Evolutionary conservation across 768 basidiomycete genomes (phyloP).

Genomic region (Tylopilus cervinicoccineus): DNA sequence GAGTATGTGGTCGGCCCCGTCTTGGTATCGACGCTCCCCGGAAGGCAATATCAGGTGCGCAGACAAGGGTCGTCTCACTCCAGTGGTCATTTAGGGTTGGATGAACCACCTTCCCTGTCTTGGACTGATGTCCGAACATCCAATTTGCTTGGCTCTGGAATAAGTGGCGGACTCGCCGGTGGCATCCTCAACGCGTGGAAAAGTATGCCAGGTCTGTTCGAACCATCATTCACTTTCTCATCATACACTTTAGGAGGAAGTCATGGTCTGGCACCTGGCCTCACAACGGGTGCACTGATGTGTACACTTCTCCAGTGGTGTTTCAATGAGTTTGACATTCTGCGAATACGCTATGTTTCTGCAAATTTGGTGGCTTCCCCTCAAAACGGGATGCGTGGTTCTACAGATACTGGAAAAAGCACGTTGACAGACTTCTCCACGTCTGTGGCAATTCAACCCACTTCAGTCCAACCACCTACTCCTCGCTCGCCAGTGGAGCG

Average conservation of each 20-base stretch:
- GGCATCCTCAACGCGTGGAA: conserved; percentile 54
- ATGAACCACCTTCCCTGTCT: conserved; percentile 24
- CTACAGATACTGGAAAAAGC: neutral
- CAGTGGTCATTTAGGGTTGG: conserved; percentile 14
- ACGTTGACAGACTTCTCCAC: neutral
- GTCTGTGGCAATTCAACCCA: conserved; percentile 16
- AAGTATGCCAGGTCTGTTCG: conserved; percentile 37
- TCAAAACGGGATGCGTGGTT: neutral
- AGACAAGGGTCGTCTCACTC: conserved; percentile 32
- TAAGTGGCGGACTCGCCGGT: conserved; percentile 70
- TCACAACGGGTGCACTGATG: conserved; percentile 52
- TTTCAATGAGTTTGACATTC: conserved; percentile 64
- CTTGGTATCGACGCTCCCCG: conserved; percentile 43
- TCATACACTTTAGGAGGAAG: conserved; percentile 49
- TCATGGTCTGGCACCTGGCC: conserved; percentile 53
- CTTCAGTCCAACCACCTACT: neutral
- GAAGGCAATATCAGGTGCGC: conserved; percentile 43
- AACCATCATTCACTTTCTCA: conserved; percentile 3
- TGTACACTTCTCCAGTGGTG: conserved; percentile 63
- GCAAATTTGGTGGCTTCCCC: conserved; percentile 12
- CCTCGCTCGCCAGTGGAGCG: conserved; percentile 32
- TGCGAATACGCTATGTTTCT: conserved; percentile 56
- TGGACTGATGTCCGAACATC: conserved; percentile 55
- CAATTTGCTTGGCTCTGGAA: conserved; percentile 63
- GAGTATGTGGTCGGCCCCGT: conserved; percentile 73